Evolutionary conservation across 2,329 filamentous ascomycete species (phyloP), one percentile per base, ranked within the genome.

Genomic region (Epichloe sylvatica): DNA sequence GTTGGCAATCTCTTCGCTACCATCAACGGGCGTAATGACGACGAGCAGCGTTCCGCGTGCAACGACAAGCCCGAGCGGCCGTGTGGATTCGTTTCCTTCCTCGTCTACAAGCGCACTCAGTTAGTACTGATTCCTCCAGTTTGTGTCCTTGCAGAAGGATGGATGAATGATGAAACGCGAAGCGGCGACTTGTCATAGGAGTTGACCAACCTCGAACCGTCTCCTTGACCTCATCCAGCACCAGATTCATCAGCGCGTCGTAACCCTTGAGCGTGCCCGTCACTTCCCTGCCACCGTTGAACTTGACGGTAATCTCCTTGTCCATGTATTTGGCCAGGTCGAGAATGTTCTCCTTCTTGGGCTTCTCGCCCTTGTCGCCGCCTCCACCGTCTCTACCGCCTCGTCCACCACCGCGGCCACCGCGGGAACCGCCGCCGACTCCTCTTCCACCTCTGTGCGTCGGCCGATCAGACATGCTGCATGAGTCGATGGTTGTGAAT

Each of bases 281-380:
- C 50, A 95, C 91, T 74, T 96, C 89, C 53, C 91, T 74, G 1
- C 92, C 92, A 40, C 92, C 92, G 62, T 88, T 96, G 68, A 98
- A 97, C 70, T 97, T 97, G 64, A 98, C 90, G 9, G 78, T 85
- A 58, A 98, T 88, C 63, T 84, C 78, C 78, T 96, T 94, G 68
- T 98, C 89, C 84, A 95, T 89, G 69, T 97, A 98, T 72, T 95
- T 95, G 64, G 76, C 81, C 61, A 98, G 69, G 64, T 98, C 91
- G 49, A 98, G 79, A 60, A 98, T 98, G 67, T 96, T 97, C 70
- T 98, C 92, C 75, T 97, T 97, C 80, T 95, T 96, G 53, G 89
- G 87, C 60, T 83, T 80, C 69, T 94, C 86, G 57, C 76, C 69
- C 54, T 77, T 70, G 53, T 77, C 65, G 45, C 67, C 68, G 51